Conservation (phyloP, 1,284 basidiomycete genomes). For the Peniophora sp. region DNA sequence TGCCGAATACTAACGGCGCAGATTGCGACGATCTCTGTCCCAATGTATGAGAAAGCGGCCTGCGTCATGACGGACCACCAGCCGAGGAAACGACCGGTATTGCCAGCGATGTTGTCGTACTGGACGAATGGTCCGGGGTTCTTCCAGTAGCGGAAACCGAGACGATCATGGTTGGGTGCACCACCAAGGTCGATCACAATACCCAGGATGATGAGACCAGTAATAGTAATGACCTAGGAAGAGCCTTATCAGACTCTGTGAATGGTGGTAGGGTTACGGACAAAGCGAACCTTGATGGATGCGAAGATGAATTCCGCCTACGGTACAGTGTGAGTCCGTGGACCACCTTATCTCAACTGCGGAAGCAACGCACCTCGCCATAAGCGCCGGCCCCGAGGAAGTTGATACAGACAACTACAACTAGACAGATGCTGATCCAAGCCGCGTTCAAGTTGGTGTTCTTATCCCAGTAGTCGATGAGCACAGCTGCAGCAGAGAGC, state of each 20-base stretch:
- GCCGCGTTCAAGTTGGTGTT: conserved; percentile 41
- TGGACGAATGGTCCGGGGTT: conserved; percentile 50
- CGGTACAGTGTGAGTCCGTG: conserved; percentile 35
- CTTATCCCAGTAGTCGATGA: conserved; percentile 56
- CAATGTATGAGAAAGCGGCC: conserved; percentile 71
- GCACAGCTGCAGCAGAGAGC: conserved; percentile 54
- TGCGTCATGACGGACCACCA: conserved; percentile 45
- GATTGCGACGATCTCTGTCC: conserved; percentile 73
- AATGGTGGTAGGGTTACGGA: conserved; percentile 18
- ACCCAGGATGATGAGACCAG: conserved; percentile 42
- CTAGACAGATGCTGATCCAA: conserved; percentile 58
- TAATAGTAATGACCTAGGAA: conserved; percentile 1
- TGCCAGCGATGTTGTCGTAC: conserved; percentile 33
- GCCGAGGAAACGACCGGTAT: conserved; percentile 44
- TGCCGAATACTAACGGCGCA: conserved; percentile 21
- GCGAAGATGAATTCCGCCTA: conserved; percentile 49
- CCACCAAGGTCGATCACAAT: conserved; percentile 55
- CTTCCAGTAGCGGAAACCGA: conserved; percentile 45
- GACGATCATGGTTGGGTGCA: conserved; percentile 42
- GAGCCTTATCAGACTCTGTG: background rate
- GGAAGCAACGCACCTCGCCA: background rate
- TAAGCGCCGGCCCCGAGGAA: conserved; percentile 42
- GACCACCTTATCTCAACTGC: too few species aligned
- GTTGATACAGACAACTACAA: conserved; percentile 62
- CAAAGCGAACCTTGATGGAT: conserved; percentile 54